Evolutionary conservation across 768 basidiomycete genomes (phyloP).

Genomic region (Lactarius psammicola): DNA sequence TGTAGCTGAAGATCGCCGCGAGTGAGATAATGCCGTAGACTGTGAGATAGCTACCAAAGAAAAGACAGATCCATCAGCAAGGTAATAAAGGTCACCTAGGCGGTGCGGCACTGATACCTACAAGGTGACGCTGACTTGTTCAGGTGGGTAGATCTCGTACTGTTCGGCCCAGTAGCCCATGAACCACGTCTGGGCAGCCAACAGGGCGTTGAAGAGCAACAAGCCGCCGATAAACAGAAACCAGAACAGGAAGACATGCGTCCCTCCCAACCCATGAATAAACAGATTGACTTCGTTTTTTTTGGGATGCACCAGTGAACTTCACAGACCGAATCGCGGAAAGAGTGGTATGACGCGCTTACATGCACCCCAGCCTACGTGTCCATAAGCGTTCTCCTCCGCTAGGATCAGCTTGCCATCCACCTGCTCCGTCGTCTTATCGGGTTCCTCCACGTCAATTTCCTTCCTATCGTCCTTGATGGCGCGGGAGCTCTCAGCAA

Average conservation of each 20-base stretch:
- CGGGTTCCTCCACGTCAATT: conserved; percentile 30
- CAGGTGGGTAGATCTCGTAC: conserved; percentile 38
- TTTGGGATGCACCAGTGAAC: conserved; percentile 21
- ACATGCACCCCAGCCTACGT: conserved; percentile 50
- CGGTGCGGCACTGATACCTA: conserved; percentile 29
- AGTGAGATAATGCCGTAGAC: conserved; percentile 43
- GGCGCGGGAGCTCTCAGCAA: conserved; percentile 30
- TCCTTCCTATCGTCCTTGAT: conserved; percentile 33
- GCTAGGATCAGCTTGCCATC: conserved; percentile 62
- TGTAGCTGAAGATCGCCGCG: conserved; percentile 36
- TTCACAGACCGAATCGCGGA: not conserved
- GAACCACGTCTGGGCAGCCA: conserved; percentile 41
- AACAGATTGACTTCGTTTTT: conserved; percentile 35
- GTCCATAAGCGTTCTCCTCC: conserved; percentile 62
- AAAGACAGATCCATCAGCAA: not conserved
- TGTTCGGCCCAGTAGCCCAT: conserved; percentile 47
- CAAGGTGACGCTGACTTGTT: conserved; percentile 38
- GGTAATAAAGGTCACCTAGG: too few species aligned
- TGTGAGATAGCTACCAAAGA: conserved; percentile 45
- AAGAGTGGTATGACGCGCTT: conserved; percentile 29
- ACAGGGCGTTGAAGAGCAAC: conserved; percentile 30
- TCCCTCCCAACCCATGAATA: conserved; percentile 33
- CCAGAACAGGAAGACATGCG: conserved; percentile 37
- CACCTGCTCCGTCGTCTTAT: conserved; percentile 28
- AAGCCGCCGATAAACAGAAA: conserved; percentile 27